These are phyloP conservation scores for Cichorium intybus DNA, from an alignment of 140 eudicot genomes.

Conservation along the genomic window DNA sequence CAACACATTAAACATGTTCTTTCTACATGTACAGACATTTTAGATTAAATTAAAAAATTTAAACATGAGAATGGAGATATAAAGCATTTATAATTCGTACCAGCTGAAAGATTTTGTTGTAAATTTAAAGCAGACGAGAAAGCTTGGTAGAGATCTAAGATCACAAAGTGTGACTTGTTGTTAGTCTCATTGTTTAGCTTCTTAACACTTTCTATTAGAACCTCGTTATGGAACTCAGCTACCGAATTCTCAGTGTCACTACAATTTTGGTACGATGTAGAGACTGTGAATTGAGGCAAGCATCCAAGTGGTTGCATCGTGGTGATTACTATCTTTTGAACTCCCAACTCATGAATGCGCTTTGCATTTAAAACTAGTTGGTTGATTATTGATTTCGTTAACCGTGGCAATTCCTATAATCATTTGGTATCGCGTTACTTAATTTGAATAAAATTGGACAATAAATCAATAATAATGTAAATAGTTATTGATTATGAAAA, in stretches of 20 bases:
- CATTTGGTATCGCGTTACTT: background rate
- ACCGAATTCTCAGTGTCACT: constrained; percentile 35
- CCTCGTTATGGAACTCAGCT: constrained; percentile 45
- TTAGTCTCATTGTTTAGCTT: constrained; percentile 38
- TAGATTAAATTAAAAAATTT: no score
- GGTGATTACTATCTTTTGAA: constrained; percentile 51
- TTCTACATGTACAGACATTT: no score
- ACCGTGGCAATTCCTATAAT: constrained; percentile 37
- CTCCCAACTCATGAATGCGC: constrained; percentile 54
- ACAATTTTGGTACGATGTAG: constrained; percentile 41
- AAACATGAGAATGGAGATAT: background rate
- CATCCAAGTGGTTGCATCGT: constrained; percentile 66
- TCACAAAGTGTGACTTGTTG: constrained; percentile 19
- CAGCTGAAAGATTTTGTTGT: constrained; percentile 29
- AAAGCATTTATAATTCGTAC: constrained; percentile 3
- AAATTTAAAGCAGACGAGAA: constrained; percentile 43
- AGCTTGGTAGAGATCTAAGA: constrained; percentile 60
- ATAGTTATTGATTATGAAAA: background rate
- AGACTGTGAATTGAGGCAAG: constrained; percentile 47
- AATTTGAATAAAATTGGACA: constrained; percentile 4
- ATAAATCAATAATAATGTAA: background rate
- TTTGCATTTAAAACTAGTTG: constrained; percentile 44
- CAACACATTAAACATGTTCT: no score
- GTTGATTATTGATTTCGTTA: constrained; percentile 41
- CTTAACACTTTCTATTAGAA: constrained; percentile 32